Conservation (phyloP, 2,329 filamentous ascomycete genomes). For the Nothophoma quercina region DNA sequence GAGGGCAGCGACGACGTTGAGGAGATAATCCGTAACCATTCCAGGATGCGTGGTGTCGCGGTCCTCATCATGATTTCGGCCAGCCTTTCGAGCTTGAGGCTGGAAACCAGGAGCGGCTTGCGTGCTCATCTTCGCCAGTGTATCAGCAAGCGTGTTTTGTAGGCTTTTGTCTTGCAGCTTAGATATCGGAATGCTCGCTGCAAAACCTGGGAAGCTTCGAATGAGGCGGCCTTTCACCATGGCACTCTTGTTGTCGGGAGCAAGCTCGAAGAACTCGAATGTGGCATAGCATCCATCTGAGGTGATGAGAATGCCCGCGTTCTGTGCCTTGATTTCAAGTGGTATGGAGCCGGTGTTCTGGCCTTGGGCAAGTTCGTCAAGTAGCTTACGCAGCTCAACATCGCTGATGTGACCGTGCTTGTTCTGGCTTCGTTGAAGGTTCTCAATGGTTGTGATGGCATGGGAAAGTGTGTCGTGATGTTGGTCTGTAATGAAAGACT, state of each 20-base stretch:
- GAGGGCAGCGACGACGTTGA: slow-evolving; percentile 49
- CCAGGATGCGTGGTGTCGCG: slow-evolving; percentile 60
- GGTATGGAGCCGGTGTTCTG: slow-evolving; percentile 31
- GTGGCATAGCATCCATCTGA: slow-evolving; percentile 33
- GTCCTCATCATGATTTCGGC: slow-evolving; percentile 48
- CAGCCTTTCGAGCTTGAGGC: slow-evolving; percentile 51
- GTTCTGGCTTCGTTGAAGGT: slow-evolving; percentile 21
- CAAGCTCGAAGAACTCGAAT: slow-evolving; percentile 58
- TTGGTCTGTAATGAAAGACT: not conserved
- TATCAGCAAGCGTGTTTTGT: slow-evolving; percentile 35
- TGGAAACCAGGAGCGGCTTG: slow-evolving; percentile 47
- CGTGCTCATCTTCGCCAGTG: slow-evolving; percentile 48
- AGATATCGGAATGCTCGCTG: slow-evolving; percentile 43
- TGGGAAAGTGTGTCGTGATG: slow-evolving; percentile 2
- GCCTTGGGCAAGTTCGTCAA: slow-evolving; percentile 28
- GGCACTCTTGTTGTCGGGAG: slow-evolving; percentile 50
- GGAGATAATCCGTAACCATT: slow-evolving; percentile 62
- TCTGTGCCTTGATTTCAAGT: slow-evolving; percentile 56
- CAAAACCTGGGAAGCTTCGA: slow-evolving; percentile 56
- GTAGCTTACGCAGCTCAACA: slow-evolving; percentile 7
- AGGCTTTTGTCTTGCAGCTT: slow-evolving; percentile 26
- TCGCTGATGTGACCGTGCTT: slow-evolving; percentile 22
- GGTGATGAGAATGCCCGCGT: slow-evolving; percentile 56
- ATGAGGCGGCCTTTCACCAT: slow-evolving; percentile 52
- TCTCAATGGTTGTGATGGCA: slow-evolving; percentile 23